A percentile compares a stretch with the other conserved stretches of the same genome.
These are phyloP conservation scores for Radiomyces spectabilis DNA, from an alignment of 192 early-diverging fungal genomes.

Conservation along the genomic window DNA sequence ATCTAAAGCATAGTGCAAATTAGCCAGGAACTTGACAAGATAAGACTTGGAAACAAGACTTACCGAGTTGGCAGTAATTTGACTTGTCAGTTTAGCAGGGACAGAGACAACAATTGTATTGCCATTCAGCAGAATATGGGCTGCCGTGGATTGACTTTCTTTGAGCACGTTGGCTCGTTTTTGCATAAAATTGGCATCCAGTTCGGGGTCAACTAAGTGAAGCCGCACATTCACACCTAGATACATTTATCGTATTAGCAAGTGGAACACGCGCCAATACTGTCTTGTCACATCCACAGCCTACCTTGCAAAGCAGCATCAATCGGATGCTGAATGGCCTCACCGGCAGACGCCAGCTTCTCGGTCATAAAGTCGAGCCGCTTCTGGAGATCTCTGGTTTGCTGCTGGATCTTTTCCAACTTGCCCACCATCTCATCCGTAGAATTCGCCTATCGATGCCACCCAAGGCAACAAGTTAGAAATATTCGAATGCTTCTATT, in stretches of 20 bases:
- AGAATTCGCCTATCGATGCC: conserved; percentile 20
- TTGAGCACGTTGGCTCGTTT: conserved; percentile 37
- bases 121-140: conserved; percentile 38
- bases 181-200: conserved; percentile 32
- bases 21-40: background rate
- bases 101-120: conserved; percentile 33
- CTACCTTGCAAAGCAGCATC: no score
- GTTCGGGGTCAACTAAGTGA: conserved; percentile 28
- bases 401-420: conserved; percentile 32
- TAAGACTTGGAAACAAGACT: background rate
- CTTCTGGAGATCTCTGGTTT: conserved; percentile 31
- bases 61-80: conserved; percentile 22
- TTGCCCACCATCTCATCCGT: conserved; percentile 32
- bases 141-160: conserved; percentile 14
- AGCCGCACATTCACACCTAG: conserved; percentile 23
- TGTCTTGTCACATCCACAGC: no score
- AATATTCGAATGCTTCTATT: background rate
- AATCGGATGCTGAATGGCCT: no score
- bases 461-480: background rate
- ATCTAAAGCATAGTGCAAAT: no score
- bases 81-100: conserved; percentile 16
- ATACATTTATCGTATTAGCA: background rate
- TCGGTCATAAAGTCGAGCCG: conserved; percentile 30
- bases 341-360: conserved; percentile 28
- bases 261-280: no score